A percentile compares a stretch with the other conserved stretches of the same genome.
These are phyloP conservation scores for Pseudopyrenochaeta lycopersici DNA, from an alignment of 2,329 filamentous ascomycete genomes.

Conservation along the genomic window DNA sequence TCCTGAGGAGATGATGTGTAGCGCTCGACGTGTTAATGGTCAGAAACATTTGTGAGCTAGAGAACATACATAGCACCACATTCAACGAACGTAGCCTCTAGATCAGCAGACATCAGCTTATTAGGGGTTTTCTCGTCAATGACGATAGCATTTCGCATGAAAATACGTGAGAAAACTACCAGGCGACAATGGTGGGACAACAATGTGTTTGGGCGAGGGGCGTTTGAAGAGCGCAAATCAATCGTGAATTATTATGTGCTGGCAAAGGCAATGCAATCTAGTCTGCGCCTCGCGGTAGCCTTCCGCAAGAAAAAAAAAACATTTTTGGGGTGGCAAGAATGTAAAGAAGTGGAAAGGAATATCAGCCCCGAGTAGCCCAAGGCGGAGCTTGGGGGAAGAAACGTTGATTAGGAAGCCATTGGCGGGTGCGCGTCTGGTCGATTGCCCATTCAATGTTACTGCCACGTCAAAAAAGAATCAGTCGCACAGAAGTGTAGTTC, in stretches of 20 bases:
- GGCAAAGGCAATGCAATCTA: not conserved
- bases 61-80: no score
- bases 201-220: constrained; percentile 11
- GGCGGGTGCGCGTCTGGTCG: no score
- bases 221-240: constrained; percentile 20
- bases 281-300: not conserved
- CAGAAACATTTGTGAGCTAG: no score
- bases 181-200: constrained; percentile 23
- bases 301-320: not conserved
- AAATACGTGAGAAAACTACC: constrained; percentile 8
- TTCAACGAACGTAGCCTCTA: not conserved
- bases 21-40: no score
- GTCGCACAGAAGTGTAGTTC: not conserved
- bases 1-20: no score
- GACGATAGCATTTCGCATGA: not conserved
- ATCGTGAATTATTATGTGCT: constrained; percentile 5
- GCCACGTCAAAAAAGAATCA: constrained; percentile 3
- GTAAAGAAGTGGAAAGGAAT: not conserved
- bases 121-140: constrained; percentile 5
- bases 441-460: not conserved
- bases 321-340: constrained; percentile 2
- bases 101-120: not conserved
- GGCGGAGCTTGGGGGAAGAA: not conserved
- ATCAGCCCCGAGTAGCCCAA: no score
- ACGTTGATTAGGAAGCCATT: not conserved